Evolutionary conservation across 2,329 filamentous ascomycete species (phyloP).

Genomic region (Pestalotiopsis sp.): DNA sequence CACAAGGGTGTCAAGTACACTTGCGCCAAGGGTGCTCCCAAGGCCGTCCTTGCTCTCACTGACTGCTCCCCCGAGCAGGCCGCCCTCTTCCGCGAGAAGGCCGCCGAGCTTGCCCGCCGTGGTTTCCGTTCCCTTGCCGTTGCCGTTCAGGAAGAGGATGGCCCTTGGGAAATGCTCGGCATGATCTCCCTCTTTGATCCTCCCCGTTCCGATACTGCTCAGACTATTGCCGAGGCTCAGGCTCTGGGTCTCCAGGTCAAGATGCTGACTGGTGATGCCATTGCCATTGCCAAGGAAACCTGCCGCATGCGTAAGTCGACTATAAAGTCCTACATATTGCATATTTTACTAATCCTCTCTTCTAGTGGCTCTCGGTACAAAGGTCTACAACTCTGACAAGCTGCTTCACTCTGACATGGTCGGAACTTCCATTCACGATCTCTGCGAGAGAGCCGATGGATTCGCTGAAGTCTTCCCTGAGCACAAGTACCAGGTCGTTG

Average conservation of each 20-base stretch:
- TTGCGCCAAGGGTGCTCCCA: constrained; percentile 74
- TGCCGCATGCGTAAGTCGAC: constrained; percentile 61
- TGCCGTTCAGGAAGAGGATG: constrained; percentile 73
- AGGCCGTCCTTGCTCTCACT: constrained; percentile 69
- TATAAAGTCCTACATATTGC: not conserved
- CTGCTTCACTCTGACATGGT: constrained; percentile 72
- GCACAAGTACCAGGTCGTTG: constrained; percentile 77
- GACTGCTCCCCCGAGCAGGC: constrained; percentile 67
- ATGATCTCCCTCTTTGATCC: constrained; percentile 78
- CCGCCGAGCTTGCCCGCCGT: constrained; percentile 71
- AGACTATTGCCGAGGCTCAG: constrained; percentile 74
- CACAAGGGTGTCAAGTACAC: constrained; percentile 70
- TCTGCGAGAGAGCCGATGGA: constrained; percentile 73
- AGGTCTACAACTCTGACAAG: constrained; percentile 76
- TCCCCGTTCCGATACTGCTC: constrained; percentile 73
- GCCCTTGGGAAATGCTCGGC: constrained; percentile 71
- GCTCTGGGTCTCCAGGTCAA: constrained; percentile 74
- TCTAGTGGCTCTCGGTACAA: constrained; percentile 66
- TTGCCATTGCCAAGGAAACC: constrained; percentile 75
- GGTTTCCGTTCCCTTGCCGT: constrained; percentile 78
- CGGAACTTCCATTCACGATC: constrained; percentile 70
- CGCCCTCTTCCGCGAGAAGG: constrained; percentile 69
- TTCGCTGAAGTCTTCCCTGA: constrained; percentile 76
- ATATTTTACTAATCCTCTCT: not conserved
- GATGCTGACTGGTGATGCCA: constrained; percentile 78